phyloP scores from a whole-genome alignment of 768 basidiomycete species.

The Podaxis carcinomalis region DNA sequence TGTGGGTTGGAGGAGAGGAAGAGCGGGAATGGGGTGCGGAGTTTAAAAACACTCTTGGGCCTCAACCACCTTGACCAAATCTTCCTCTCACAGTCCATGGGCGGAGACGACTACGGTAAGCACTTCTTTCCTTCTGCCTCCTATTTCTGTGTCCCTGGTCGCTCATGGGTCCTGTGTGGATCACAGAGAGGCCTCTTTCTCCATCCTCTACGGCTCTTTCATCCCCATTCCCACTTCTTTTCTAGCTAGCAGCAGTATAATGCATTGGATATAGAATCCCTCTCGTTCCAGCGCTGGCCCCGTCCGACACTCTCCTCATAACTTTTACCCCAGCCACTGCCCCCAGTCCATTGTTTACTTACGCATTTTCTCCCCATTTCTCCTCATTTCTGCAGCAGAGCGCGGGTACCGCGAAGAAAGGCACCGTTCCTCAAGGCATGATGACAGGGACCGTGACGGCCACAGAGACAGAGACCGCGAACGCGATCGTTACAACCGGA shows the following conservation, averaged over 20 bases:
- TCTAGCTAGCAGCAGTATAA: slow-evolving; percentile 7
- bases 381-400: slow-evolving; percentile 37
- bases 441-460: slow-evolving; percentile 44
- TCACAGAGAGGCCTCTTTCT: slow-evolving; percentile 10
- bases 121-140: slow-evolving; percentile 14
- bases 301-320: background rate
- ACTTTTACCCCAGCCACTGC: slow-evolving; percentile 17
- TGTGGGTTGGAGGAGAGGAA: slow-evolving; percentile 16
- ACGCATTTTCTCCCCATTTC: slow-evolving; percentile 43
- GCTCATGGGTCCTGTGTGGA: slow-evolving; percentile 13
- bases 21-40: slow-evolving; percentile 23
- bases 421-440: slow-evolving; percentile 64
- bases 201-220: background rate
- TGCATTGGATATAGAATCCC: slow-evolving; percentile 6
- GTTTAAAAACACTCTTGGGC: slow-evolving; percentile 28
- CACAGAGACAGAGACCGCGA: slow-evolving; percentile 48
- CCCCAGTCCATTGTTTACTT: slow-evolving; percentile 36
- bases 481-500: slow-evolving; percentile 33
- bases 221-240: slow-evolving; percentile 3
- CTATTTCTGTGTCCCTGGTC: slow-evolving; percentile 2
- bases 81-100: slow-evolving; percentile 21
- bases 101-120: slow-evolving; percentile 60
- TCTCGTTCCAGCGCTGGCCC: background rate
- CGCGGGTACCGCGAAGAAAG: slow-evolving; percentile 63
- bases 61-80: slow-evolving; percentile 14